These are phyloP conservation scores for Aurifilum marmelostoma DNA, from an alignment of 2,329 filamentous ascomycete species.

Conservation along the genomic window DNA sequence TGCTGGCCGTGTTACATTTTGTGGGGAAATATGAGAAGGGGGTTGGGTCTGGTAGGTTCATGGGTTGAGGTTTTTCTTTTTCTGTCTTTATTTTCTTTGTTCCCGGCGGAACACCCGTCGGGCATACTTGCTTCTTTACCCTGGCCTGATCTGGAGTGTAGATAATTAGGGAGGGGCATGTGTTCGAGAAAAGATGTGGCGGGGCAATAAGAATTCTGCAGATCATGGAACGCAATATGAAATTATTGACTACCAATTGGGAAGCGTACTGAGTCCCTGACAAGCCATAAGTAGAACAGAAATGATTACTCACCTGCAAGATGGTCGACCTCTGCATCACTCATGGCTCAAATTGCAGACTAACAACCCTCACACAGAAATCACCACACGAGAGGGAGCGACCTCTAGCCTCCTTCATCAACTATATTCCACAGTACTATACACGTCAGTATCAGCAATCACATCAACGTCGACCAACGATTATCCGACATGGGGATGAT, in stretches of 20 bases:
- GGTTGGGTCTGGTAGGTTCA: neutral
- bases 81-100: no score
- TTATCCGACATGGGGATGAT: neutral
- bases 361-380: neutral
- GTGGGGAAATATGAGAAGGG: neutral
- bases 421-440: neutral
- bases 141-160: neutral
- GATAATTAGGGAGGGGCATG: neutral
- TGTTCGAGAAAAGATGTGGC: neutral
- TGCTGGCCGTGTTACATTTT: neutral
- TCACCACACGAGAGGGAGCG: neutral
- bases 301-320: neutral
- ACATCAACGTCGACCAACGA: neutral
- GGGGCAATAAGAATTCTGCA: neutral
- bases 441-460: neutral
- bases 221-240: neutral
- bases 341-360: neutral
- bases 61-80: neutral
- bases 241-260: no score
- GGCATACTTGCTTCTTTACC: neutral
- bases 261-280: no score
- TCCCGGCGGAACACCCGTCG: neutral
- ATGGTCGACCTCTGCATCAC: neutral
- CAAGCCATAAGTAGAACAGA: neutral
- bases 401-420: neutral